A percentile compares a stretch with the other conserved stretches of the same genome.
phyloP scores from a whole-genome alignment of 306 rosid genomes.

The Vigna hirtella region DNA sequence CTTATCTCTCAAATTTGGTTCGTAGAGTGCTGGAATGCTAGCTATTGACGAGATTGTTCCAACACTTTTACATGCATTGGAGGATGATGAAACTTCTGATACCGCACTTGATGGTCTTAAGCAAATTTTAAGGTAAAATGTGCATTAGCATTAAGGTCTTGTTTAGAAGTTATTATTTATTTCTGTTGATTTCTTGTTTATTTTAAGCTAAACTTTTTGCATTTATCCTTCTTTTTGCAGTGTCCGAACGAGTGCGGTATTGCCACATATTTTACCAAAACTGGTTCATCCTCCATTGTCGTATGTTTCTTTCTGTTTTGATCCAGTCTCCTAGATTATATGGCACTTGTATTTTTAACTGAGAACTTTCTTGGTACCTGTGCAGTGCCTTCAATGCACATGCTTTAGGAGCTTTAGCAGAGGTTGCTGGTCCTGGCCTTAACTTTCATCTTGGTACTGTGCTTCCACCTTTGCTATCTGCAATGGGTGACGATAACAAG shows the following conservation, averaged over 20 bases:
- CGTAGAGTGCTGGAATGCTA: slow-evolving; percentile 98
- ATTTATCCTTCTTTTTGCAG: slow-evolving; percentile 49
- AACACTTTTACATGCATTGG: slow-evolving; percentile 92
- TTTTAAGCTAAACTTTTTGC: slow-evolving; percentile 38
- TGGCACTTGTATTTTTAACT: slow-evolving; percentile 10
- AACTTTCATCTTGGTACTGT: slow-evolving; percentile 81
- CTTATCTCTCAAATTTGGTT: slow-evolving; percentile 28
- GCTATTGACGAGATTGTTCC: slow-evolving; percentile 98
- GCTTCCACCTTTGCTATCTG: slow-evolving; percentile 90
- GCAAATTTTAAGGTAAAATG: slow-evolving; percentile 85
- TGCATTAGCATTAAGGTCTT: slow-evolving; percentile 7
- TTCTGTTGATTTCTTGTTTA: slow-evolving; percentile 3
- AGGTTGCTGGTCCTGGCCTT: slow-evolving; percentile 96
- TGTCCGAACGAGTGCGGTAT: slow-evolving; percentile 90
- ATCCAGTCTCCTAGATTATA: slow-evolving; percentile 24
- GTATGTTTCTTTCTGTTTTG: slow-evolving; percentile 61
- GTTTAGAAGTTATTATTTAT: slow-evolving; percentile 6
- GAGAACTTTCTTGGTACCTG: slow-evolving; percentile 28
- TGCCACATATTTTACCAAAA: slow-evolving; percentile 97
- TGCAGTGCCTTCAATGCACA: slow-evolving; percentile 94
- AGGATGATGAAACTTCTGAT: slow-evolving; percentile 87
- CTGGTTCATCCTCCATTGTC: slow-evolving; percentile 89
- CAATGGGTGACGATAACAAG: slow-evolving; percentile 79
- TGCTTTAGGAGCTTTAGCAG: slow-evolving; percentile 98
- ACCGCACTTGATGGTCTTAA: slow-evolving; percentile 99